These are phyloP conservation scores for Septoria linicola DNA, from an alignment of 2,329 filamentous ascomycete genomes.

Conservation along the genomic window DNA sequence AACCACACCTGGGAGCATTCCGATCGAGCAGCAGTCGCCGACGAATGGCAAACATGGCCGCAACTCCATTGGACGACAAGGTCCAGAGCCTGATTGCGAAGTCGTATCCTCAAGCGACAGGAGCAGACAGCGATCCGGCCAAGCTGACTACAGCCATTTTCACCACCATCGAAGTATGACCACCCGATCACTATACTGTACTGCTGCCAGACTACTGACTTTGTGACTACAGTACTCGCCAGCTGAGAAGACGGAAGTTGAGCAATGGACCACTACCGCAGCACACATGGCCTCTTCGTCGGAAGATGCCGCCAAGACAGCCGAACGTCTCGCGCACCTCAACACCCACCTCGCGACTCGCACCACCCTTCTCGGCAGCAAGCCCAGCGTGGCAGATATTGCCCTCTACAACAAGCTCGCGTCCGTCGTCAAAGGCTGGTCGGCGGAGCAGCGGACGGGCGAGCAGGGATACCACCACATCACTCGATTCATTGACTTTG, in stretches of 20 bases:
- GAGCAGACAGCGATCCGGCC: constrained; percentile 34
- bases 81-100: constrained; percentile 35
- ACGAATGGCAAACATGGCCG: constrained; percentile 32
- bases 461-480: constrained; percentile 87
- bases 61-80: constrained; percentile 35
- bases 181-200: constrained; percentile 7
- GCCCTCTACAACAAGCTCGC: constrained; percentile 78
- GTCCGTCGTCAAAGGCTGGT: constrained; percentile 75
- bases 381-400: constrained; percentile 84
- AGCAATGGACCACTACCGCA: constrained; percentile 81
- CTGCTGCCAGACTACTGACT: not conserved
- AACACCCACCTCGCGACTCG: constrained; percentile 85
- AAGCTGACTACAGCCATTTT: constrained; percentile 40
- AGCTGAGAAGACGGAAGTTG: constrained; percentile 80
- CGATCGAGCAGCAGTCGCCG: constrained; percentile 9
- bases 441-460: constrained; percentile 81
- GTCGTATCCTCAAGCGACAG: constrained; percentile 38
- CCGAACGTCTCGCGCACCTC: constrained; percentile 71
- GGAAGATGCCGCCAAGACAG: constrained; percentile 57
- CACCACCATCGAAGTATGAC: constrained; percentile 34
- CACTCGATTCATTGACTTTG: constrained; percentile 87
- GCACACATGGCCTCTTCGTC: constrained; percentile 64
- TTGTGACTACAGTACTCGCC: constrained; percentile 62
- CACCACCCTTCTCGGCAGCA: constrained; percentile 83
- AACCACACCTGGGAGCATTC: constrained; percentile 4